Percentiles rank a stretch among this genome's conserved stretches.
These are phyloP conservation scores for Solanum pinnatisectum DNA, from an alignment of 257 asterid genomes.

Conservation along the genomic window DNA sequence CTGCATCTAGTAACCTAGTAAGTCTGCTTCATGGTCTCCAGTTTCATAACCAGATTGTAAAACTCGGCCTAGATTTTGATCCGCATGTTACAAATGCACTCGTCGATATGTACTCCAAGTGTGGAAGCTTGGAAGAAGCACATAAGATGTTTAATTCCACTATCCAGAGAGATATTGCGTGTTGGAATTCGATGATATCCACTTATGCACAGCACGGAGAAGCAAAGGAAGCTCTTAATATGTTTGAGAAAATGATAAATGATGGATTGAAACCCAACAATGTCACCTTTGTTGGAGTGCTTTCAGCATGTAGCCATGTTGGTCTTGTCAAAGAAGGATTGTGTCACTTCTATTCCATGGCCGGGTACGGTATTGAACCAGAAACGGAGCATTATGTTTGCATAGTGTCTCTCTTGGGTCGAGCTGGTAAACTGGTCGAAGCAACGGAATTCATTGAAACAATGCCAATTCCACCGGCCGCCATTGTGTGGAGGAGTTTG, in stretches of 20 bases:
- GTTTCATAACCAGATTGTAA: conserved; percentile 29
- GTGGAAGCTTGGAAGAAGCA: conserved; percentile 28
- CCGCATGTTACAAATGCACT: conserved; percentile 27
- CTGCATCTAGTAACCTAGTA: conserved; percentile 20
- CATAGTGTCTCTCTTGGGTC: conserved; percentile 42
- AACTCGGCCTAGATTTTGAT: conserved; percentile 21
- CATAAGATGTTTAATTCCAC: conserved; percentile 1
- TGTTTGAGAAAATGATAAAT: conserved; percentile 24
- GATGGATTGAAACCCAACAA: conserved; percentile 23
- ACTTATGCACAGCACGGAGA: conserved; percentile 38
- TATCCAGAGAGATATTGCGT: conserved; percentile 13
- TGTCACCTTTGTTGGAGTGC: conserved; percentile 30
- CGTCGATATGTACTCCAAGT: conserved; percentile 41
- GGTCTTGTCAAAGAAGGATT: conserved; percentile 41
- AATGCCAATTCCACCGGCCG: conserved; percentile 32
- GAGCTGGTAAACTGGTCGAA: conserved; percentile 33
- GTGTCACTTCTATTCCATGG: conserved; percentile 20
- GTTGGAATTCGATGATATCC: conserved; percentile 44
- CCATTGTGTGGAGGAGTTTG: conserved; percentile 34
- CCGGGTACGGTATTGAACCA: conserved; percentile 26
- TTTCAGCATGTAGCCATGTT: conserved; percentile 38
- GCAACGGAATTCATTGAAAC: conserved; percentile 31
- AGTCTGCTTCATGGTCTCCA: conserved; percentile 28
- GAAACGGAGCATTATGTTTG: conserved; percentile 36
- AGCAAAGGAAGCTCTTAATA: conserved; percentile 28